Conservation (phyloP, 306 rosid genomes). For the Cicer judaicum region DNA sequence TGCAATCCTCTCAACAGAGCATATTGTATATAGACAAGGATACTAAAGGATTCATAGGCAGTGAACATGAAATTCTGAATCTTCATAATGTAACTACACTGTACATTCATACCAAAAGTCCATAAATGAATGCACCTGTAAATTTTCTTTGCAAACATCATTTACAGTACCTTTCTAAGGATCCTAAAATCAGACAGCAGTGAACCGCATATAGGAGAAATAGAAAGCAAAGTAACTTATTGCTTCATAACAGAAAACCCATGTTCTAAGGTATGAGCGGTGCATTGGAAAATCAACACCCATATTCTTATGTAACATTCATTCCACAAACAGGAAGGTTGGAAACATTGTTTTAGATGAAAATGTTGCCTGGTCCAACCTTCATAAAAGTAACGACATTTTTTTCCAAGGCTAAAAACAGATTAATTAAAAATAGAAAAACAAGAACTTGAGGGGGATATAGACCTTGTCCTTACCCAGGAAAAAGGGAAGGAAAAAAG, state of each 20-base stretch:
- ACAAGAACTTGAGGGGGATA: too few species aligned
- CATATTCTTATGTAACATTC: not conserved
- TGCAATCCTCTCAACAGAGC: slow-evolving; percentile 39
- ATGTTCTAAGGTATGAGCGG: slow-evolving; percentile 33
- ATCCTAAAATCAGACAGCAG: slow-evolving; percentile 37
- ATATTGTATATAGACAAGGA: slow-evolving; percentile 32
- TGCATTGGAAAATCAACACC: not conserved
- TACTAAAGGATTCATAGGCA: slow-evolving; percentile 35
- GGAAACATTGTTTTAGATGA: slow-evolving; percentile 3
- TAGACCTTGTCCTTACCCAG: too few species aligned
- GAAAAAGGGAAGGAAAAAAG: too few species aligned
- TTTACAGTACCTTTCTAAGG: slow-evolving; percentile 19
- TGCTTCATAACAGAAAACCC: slow-evolving; percentile 37
- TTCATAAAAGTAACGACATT: slow-evolving; percentile 5
- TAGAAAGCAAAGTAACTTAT: slow-evolving; percentile 34
- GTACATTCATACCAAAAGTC: slow-evolving; percentile 41
- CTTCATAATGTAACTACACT: slow-evolving; percentile 43
- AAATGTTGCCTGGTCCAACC: slow-evolving; percentile 21
- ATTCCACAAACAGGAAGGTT: slow-evolving; percentile 9
- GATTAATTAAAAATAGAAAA: too few species aligned
- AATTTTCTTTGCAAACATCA: slow-evolving; percentile 40
- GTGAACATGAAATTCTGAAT: slow-evolving; percentile 29
- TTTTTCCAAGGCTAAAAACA: too few species aligned
- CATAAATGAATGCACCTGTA: slow-evolving; percentile 40
- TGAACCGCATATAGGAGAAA: slow-evolving; percentile 32